Conservation (phyloP, 805 yeast genomes). For the Candida pseudoglaebosa region DNA sequence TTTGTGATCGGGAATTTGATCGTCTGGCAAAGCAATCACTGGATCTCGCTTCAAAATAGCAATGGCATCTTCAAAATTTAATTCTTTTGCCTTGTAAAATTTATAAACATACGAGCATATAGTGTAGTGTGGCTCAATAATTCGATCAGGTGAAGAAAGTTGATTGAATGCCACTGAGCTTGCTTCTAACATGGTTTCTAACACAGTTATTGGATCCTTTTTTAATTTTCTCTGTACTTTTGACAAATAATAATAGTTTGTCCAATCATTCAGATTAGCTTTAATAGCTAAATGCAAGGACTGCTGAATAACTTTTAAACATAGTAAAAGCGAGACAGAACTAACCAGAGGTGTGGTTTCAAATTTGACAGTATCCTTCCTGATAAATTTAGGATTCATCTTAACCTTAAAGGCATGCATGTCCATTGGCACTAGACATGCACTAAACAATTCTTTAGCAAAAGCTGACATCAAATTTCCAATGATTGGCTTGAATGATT, state of each 20-base stretch:
- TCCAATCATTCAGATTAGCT: conserved; percentile 54
- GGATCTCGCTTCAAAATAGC: conserved; percentile 36
- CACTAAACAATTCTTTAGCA: conserved; percentile 58
- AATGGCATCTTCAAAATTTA: conserved; percentile 38
- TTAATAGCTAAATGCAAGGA: conserved; percentile 47
- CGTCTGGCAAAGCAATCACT: conserved; percentile 12
- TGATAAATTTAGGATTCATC: conserved; percentile 31
- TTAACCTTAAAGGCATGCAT: conserved; percentile 51
- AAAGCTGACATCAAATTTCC: conserved; percentile 49
- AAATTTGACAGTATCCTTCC: conserved; percentile 22
- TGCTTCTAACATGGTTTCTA: conserved; percentile 43
- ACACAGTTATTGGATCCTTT: conserved; percentile 23
- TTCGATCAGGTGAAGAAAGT: conserved; percentile 45
- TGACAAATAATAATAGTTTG: conserved; percentile 50
- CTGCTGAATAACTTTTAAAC: conserved; percentile 39
- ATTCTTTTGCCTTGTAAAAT: conserved; percentile 33
- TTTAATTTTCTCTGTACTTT: conserved; percentile 55
- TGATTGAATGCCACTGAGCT: conserved; percentile 38
- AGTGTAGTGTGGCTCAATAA: conserved; percentile 77
- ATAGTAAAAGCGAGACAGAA: conserved; percentile 17
- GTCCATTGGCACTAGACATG: conserved; percentile 60
- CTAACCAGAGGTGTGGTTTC: conserved; percentile 19
- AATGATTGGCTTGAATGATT: conserved; percentile 30
- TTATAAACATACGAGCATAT: conserved; percentile 59
- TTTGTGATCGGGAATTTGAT: conserved; percentile 1